Evolutionary conservation across 1,139 yeast species (phyloP).

Genomic region (Kodamaea sp.): DNA sequence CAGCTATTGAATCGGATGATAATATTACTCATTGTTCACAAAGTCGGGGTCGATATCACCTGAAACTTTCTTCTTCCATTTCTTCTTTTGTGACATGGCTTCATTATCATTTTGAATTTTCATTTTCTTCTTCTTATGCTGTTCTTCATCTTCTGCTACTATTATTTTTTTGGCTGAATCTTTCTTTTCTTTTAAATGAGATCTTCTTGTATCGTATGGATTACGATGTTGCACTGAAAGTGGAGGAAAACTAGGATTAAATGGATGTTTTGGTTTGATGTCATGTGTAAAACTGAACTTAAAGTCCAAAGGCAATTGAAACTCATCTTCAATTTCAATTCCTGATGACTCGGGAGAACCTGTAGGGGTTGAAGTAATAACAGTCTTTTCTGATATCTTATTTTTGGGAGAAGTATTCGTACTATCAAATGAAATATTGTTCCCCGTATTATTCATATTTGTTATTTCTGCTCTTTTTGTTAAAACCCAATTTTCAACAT

Average conservation of each 20-base stretch:
- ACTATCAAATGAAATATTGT: neutral
- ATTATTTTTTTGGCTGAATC: neutral
- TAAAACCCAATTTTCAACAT: slow-evolving; percentile 52
- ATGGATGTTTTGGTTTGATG: slow-evolving; percentile 32
- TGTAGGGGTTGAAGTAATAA: neutral
- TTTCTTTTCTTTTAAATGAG: neutral
- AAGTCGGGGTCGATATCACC: neutral
- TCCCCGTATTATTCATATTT: slow-evolving; percentile 15
- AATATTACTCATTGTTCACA: neutral
- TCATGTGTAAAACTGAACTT: slow-evolving; percentile 35
- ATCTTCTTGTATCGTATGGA: slow-evolving; percentile 1
- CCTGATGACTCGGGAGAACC: neutral
- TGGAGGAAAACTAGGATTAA: slow-evolving; percentile 46
- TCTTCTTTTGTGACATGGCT: slow-evolving; percentile 3
- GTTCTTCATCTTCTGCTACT: slow-evolving; percentile 7
- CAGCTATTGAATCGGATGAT: no score
- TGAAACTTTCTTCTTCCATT: slow-evolving; percentile 4
- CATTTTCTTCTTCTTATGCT: slow-evolving; percentile 12
- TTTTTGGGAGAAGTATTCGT: neutral
- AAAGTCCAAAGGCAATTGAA: slow-evolving; percentile 32
- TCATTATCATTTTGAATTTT: slow-evolving; percentile 1
- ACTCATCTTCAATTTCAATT: slow-evolving; percentile 7
- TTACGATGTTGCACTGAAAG: slow-evolving; percentile 33
- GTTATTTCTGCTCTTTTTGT: slow-evolving; percentile 47
- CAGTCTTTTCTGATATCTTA: neutral